Evolutionary conservation across 148 eudicot species (phyloP).

Genomic region (Hydrangea macrophylla): DNA sequence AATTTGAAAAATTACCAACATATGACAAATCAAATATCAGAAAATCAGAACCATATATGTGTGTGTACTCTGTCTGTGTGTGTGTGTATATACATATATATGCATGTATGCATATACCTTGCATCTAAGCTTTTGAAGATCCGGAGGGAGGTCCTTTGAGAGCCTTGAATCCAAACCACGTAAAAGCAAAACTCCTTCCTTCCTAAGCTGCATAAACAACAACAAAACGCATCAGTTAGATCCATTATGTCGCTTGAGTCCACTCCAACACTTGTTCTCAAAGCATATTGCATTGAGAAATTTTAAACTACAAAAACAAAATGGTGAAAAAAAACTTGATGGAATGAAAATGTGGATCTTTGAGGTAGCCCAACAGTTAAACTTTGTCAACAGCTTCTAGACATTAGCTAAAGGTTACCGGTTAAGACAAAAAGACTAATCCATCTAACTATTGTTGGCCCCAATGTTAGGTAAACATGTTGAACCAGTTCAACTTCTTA

Average conservation of each 20-base stretch:
- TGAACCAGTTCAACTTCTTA: no score
- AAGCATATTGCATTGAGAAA: neutral
- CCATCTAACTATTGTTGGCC: no score
- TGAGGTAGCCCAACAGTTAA: slow-evolving; percentile 3
- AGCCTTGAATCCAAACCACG: slow-evolving; percentile 90
- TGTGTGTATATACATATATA: no score
- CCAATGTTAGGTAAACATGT: no score
- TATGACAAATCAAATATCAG: neutral
- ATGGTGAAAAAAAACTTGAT: neutral
- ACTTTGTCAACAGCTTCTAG: neutral
- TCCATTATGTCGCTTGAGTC: neutral
- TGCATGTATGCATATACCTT: slow-evolving; percentile 86
- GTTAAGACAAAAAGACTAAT: no score
- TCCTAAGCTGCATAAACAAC: slow-evolving; percentile 65
- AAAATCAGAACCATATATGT: neutral
- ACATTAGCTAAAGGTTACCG: no score
- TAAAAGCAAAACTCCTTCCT: slow-evolving; percentile 70
- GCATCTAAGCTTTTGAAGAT: slow-evolving; percentile 96
- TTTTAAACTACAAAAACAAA: neutral
- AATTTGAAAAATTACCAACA: neutral
- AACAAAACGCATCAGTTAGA: slow-evolving; percentile 13
- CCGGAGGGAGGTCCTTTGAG: slow-evolving; percentile 85
- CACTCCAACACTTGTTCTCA: neutral
- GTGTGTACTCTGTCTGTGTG: no score
- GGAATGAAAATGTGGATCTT: neutral